phyloP scores from a whole-genome alignment of 768 basidiomycete genomes.

The Cubamyces sp. region DNA sequence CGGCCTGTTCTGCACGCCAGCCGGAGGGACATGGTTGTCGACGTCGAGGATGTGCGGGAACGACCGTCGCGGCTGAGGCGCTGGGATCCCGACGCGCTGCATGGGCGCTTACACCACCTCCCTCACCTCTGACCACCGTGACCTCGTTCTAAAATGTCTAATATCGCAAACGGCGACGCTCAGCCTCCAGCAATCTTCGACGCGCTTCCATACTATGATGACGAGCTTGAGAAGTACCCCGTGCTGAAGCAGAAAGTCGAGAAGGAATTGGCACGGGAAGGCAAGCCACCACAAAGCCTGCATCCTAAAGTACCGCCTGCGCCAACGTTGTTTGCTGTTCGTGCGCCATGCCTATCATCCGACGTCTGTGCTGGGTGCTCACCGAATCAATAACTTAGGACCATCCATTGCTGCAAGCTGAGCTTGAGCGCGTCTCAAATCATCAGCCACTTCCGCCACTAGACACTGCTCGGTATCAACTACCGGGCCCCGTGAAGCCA shows the following conservation, averaged over 20 bases:
- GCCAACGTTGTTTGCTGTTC: constrained; percentile 68
- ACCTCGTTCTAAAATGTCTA: constrained; percentile 23
- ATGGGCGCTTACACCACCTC: constrained; percentile 17
- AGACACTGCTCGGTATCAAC: constrained; percentile 73
- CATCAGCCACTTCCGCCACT: constrained; percentile 67
- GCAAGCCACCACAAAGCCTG: constrained; percentile 56
- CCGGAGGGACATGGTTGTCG: constrained; percentile 49
- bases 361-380: constrained; percentile 7
- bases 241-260: constrained; percentile 75
- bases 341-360: constrained; percentile 36
- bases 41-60: constrained; percentile 23
- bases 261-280: constrained; percentile 73
- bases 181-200: constrained; percentile 59
- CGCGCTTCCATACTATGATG: constrained; percentile 93
- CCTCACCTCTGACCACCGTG: constrained; percentile 20
- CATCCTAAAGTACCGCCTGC: constrained; percentile 76
- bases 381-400: constrained; percentile 46
- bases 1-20: constrained; percentile 48
- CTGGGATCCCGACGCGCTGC: constrained; percentile 16
- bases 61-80: not conserved
- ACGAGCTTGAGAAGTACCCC: constrained; percentile 82
- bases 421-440: constrained; percentile 73
- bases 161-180: constrained; percentile 11
- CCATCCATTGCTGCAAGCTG: constrained; percentile 69
- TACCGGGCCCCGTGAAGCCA: constrained; percentile 67